phyloP scores from a whole-genome alignment of 2,329 filamentous ascomycete genomes.

The Ophiostoma sp. region DNA sequence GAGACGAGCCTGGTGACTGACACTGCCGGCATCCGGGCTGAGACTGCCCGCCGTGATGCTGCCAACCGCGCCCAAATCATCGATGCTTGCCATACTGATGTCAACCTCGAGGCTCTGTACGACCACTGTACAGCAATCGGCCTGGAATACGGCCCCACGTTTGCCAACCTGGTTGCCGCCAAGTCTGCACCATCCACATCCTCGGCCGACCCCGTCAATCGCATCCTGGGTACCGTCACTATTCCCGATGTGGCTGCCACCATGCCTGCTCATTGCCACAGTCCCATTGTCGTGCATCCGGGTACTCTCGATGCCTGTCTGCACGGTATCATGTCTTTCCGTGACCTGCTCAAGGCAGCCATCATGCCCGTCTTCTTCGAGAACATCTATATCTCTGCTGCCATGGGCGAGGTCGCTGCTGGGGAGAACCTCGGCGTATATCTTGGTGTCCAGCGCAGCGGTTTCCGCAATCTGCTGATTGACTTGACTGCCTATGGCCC shows the following conservation, averaged over 20 bases:
- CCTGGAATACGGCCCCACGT: slow-evolving; percentile 28
- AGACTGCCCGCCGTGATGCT: slow-evolving; percentile 16
- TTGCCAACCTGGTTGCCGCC: slow-evolving; percentile 25
- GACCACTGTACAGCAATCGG: slow-evolving; percentile 26
- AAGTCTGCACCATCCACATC: slow-evolving; percentile 15
- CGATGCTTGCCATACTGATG: slow-evolving; percentile 18
- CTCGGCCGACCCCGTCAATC: slow-evolving; percentile 12
- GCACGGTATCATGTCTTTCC: slow-evolving; percentile 27
- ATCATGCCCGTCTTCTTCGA: slow-evolving; percentile 27
- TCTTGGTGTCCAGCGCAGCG: slow-evolving; percentile 23
- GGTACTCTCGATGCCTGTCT: slow-evolving; percentile 28
- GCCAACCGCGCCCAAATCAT: slow-evolving; percentile 1
- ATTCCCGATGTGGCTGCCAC: slow-evolving; percentile 24
- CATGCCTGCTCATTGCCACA: slow-evolving; percentile 25
- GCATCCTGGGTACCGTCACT: slow-evolving; percentile 22
- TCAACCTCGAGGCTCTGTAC: slow-evolving; percentile 23
- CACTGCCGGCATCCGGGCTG: neutral
- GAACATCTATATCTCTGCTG: slow-evolving; percentile 22
- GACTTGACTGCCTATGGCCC: slow-evolving; percentile 24
- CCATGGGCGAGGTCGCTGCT: slow-evolving; percentile 14
- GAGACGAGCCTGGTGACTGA: slow-evolving; percentile 17
- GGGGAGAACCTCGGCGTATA: slow-evolving; percentile 21
- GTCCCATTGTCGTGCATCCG: slow-evolving; percentile 26
- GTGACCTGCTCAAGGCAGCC: slow-evolving; percentile 24
- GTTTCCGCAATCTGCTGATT: slow-evolving; percentile 26